Evolutionary conservation across 371 early-diverging fungal species (phyloP), one percentile per base, ranked within the genome.

Genomic region (Umbelopsis sp.): DNA sequence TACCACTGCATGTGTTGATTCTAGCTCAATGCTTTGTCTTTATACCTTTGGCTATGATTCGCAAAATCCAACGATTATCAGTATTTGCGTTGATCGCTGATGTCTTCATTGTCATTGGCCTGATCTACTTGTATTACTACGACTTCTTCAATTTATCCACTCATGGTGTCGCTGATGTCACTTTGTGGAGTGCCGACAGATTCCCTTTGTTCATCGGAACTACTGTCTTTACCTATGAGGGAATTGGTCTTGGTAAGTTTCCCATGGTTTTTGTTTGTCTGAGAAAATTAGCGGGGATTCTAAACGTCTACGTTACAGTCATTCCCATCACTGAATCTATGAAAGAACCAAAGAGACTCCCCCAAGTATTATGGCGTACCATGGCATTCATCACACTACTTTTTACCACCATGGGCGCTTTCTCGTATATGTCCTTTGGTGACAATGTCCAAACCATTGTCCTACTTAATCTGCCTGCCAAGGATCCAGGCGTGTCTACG

Each of bases 221-320:
- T n/a, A 91, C 94, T 71, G 89, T 94, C 29, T 96, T 93, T 75
- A 93, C 95, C 0, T 96, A 92, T 76, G 96, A 96, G 75, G 96
- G 96, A 35, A 92, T 94, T 74, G 93, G 96, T n/a, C 72, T 96
- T 46, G 89, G 86, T 78, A 83, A 84, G 64, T 22, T 22, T 22
- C 22, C 22, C 22, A 22, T 22, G 22, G 22, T 22, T 22, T 22
- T 22, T 22, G 22, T 22, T 22, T 0, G 22, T 22, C 22, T 22
- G 22, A 22, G 22, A 22, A 22, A 22, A 22, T 22, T 22, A 22
- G 22, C 22, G 22, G 22, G 22, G 48, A 50, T 14, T 12, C 66
- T 65, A 46, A 38, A 14, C 25, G 12, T 45, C 50, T 65, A 2
- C n/a, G 14, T 8, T 20, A 62, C 37, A 74, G 79, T 91, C 18